Evolutionary conservation across 805 yeast genomes (phyloP), one percentile per base, ranked within the genome.

Genomic region (Alloascoidea hylecoeti): DNA sequence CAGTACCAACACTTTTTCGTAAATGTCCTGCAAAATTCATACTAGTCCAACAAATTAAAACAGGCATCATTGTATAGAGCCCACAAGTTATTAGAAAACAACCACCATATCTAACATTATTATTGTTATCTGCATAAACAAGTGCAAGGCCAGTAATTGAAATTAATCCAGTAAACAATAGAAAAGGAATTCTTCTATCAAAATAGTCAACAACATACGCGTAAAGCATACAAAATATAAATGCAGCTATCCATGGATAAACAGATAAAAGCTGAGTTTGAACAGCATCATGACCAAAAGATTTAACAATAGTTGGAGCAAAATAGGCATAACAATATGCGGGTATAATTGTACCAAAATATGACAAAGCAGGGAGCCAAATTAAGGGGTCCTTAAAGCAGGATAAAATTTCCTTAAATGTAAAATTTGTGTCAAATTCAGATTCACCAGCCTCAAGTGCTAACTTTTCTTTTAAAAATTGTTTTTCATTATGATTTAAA

Each of bases 201-300:
- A 59, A 38, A 35, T 50, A 55, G 52, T 84, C 95, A 0, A 92
- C 78, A 40, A 65, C 44, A 41, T 64, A 59, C 0, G 94, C 89
- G n/a, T 68, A 44, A 3, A 71, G 48, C 57, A 78, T 75, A 34
- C 78, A 70, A 23, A 70, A 60, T 4, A 78, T 85, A 50, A 84
- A 79, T 0, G 94, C 82, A 18, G 68, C 60, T 33, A 82, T 63
- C 88, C 94, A 85, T 15, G 95, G 94, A 46, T 84, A 86, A 36
- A 85, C 82, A 0, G 94, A 79, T 58, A 77, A 78, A 39, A 78
- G 70, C 55, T 85, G 85, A 5, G 94, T 89, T 40, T 70, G 63
- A 48, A 75, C 78, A 2, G 83, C 76, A 2, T 83, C 67, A 61
- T 77, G 66, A 15, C 80, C 78, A 60, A 78, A 61, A 33, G 68